These are phyloP conservation scores for Diaporthe helianthi DNA, from an alignment of 2,329 filamentous ascomycete species.

Conservation along the genomic window DNA sequence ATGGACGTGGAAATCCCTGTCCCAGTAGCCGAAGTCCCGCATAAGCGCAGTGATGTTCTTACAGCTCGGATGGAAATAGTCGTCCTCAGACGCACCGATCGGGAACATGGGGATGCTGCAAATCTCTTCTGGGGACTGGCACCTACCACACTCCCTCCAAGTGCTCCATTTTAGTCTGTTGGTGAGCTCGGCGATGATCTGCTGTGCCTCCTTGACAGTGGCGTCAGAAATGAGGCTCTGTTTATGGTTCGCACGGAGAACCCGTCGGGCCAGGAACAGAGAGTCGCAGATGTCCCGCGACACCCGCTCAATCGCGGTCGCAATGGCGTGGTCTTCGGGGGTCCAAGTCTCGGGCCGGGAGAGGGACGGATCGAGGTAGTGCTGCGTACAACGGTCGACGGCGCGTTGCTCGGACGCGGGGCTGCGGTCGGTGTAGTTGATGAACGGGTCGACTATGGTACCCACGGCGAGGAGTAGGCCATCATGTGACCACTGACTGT, in stretches of 20 bases:
- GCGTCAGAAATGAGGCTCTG: neutral
- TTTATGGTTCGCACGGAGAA: conserved; percentile 34
- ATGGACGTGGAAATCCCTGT: neutral
- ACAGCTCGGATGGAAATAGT: conserved; percentile 43
- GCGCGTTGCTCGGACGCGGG: conserved; percentile 44
- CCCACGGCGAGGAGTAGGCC: conserved; percentile 47
- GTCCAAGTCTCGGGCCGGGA: conserved; percentile 43
- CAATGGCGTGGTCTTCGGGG: conserved; percentile 51
- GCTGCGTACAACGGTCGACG: conserved; percentile 53
- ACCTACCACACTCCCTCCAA: conserved; percentile 46
- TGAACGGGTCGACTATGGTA: conserved; percentile 49
- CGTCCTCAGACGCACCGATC: conserved; percentile 41
- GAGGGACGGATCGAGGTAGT: conserved; percentile 49
- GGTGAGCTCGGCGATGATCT: conserved; percentile 39
- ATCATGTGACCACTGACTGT: conserved; percentile 38
- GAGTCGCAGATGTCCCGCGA: conserved; percentile 48
- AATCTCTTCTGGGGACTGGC: conserved; percentile 42
- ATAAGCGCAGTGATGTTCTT: conserved; percentile 22
- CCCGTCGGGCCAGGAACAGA: conserved; percentile 41
- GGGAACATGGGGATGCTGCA: conserved; percentile 51
- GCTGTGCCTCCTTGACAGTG: conserved; percentile 19
- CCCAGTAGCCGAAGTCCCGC: neutral
- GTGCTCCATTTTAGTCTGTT: conserved; percentile 44
- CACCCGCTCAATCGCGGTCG: conserved; percentile 51
- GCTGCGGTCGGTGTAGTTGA: conserved; percentile 45